These are phyloP conservation scores for Lepraria neglecta DNA, from an alignment of 495 filamentous ascomycete species.

Conservation along the genomic window DNA sequence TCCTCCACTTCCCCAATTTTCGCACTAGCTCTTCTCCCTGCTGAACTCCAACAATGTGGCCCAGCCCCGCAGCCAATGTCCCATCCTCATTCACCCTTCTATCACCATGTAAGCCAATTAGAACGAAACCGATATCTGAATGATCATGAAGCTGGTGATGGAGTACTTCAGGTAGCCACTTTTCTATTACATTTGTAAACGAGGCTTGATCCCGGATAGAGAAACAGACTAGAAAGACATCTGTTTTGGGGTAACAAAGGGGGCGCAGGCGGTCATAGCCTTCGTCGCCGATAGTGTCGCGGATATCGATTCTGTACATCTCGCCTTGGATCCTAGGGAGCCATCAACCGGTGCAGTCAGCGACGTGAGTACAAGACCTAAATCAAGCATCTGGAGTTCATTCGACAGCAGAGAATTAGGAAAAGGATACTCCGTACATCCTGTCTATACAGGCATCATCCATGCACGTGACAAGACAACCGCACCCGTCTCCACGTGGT, in stretches of 20 bases:
- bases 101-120: slow-evolving; percentile 1
- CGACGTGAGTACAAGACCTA: too few relatives aligned
- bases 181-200: neutral
- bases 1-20: neutral
- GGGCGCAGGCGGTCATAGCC: neutral
- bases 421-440: too few relatives aligned
- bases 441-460: too few relatives aligned
- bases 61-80: neutral
- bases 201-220: neutral
- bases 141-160: neutral
- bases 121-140: neutral
- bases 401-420: too few relatives aligned
- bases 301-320: neutral
- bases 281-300: neutral
- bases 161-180: neutral
- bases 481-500: neutral
- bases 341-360: too few relatives aligned
- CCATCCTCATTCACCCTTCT: neutral
- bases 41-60: neutral
- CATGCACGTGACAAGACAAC: neutral
- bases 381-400: too few relatives aligned
- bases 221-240: neutral
- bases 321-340: neutral
- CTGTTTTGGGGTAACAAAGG: neutral
- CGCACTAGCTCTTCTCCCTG: neutral